Conservation (phyloP, 768 basidiomycete species). For the Macrocybe gigantea region DNA sequence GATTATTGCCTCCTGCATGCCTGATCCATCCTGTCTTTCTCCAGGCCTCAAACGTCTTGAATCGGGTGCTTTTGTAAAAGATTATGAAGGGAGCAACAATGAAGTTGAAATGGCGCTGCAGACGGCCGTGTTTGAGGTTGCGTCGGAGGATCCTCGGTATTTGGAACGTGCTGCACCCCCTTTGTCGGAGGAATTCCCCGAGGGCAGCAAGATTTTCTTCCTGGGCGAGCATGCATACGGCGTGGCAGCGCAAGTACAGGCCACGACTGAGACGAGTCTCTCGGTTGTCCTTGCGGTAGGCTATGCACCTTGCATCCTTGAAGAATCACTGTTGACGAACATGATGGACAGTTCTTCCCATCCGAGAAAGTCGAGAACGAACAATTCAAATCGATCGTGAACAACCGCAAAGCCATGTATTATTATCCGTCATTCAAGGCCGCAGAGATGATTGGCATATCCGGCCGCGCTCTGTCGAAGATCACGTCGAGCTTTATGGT, state of each 20-base stretch:
- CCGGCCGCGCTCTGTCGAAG: slow-evolving; percentile 76
- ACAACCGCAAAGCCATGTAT: slow-evolving; percentile 34
- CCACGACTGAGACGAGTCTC: slow-evolving; percentile 60
- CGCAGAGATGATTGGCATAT: slow-evolving; percentile 67
- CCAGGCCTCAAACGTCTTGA: slow-evolving; percentile 87
- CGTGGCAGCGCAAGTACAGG: slow-evolving; percentile 86
- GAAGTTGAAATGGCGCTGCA: slow-evolving; percentile 87
- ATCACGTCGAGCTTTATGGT: slow-evolving; percentile 96
- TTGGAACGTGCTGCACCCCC: slow-evolving; percentile 79
- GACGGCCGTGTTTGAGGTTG: slow-evolving; percentile 73
- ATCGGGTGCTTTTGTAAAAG: slow-evolving; percentile 88
- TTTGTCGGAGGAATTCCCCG: slow-evolving; percentile 84
- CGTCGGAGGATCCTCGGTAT: slow-evolving; percentile 85
- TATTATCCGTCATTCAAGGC: slow-evolving; percentile 82
- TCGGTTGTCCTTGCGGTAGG: slow-evolving; percentile 85
- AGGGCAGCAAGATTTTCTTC: slow-evolving; percentile 91
- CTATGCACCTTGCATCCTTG: slow-evolving; percentile 1
- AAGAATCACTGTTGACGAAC: background rate
- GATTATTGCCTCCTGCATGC: background rate
- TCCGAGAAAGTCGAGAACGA: slow-evolving; percentile 76
- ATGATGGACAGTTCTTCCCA: slow-evolving; percentile 67
- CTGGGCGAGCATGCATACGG: slow-evolving; percentile 93
- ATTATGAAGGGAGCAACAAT: slow-evolving; percentile 80
- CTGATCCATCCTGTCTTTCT: background rate
- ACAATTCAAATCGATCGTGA: slow-evolving; percentile 71